phyloP scores from a whole-genome alignment of 2,329 filamentous ascomycete genomes.

The Fusarium heterosporum region DNA sequence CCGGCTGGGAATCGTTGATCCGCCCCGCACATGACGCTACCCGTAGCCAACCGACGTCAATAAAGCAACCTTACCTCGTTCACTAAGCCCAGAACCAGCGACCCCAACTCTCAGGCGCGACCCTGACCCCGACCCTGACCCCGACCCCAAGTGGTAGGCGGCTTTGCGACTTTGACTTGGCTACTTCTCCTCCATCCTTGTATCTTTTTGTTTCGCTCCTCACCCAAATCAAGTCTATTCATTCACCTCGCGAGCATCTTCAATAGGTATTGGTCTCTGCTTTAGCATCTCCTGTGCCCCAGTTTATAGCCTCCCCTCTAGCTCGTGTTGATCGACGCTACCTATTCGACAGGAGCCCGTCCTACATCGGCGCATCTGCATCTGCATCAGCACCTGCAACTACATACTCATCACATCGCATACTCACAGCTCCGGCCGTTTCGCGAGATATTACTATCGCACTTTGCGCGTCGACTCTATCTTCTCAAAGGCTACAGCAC shows the following conservation, averaged over 20 bases:
- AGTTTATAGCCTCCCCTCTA: constrained; percentile 18
- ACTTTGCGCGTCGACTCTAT: constrained; percentile 5
- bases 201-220: constrained; percentile 9
- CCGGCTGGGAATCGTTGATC: constrained; percentile 47
- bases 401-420: constrained; percentile 13
- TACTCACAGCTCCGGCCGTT: constrained; percentile 24
- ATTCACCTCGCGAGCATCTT: not conserved
- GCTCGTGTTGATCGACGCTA: constrained; percentile 28
- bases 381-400: not conserved
- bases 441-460: constrained; percentile 28
- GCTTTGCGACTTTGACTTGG: constrained; percentile 27
- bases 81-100: constrained; percentile 25
- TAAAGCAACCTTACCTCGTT: constrained; percentile 15
- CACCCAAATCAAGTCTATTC: constrained; percentile 8
- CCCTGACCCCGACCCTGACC: constrained; percentile 21
- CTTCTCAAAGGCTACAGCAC: not conserved
- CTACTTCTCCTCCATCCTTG: constrained; percentile 37
- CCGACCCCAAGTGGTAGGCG: constrained; percentile 19
- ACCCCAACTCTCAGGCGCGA: constrained; percentile 13
- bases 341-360: constrained; percentile 23
- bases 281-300: constrained; percentile 10
- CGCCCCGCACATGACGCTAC: constrained; percentile 32
- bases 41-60: constrained; percentile 23
- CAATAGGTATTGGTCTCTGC: not conserved
- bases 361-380: constrained; percentile 33